Evolutionary conservation across 371 early-diverging fungal genomes (phyloP).

Genomic region (Blyttiomyces sp.): DNA sequence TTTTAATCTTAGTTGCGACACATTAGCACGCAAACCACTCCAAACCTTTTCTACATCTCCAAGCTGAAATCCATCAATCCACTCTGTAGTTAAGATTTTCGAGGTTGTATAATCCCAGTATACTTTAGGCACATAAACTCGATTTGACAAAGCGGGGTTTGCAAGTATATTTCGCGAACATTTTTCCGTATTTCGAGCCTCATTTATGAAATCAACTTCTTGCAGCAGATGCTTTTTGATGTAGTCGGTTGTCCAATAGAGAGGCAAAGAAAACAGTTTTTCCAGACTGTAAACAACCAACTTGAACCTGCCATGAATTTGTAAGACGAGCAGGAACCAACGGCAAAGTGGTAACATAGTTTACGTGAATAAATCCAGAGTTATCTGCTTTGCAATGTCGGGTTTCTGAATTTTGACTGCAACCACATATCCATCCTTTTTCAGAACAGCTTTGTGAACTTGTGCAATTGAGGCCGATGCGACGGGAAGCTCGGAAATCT

Average conservation of each 20-base stretch:
- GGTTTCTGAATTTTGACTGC: conserved; percentile 95
- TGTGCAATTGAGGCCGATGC: conserved; percentile 40
- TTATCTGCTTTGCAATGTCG: conserved; percentile 74
- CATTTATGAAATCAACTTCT: conserved; percentile 69
- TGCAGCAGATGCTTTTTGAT: conserved; percentile 45
- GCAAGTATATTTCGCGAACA: conserved; percentile 35
- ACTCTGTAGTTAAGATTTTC: conserved; percentile 82
- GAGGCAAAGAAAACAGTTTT: conserved; percentile 75
- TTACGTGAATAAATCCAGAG: conserved; percentile 72
- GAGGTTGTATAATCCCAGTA: conserved; percentile 69
- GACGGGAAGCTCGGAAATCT: conserved; percentile 27
- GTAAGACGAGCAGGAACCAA: neutral
- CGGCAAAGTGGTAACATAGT: neutral
- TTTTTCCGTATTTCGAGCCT: conserved; percentile 75
- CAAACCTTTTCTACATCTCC: conserved; percentile 18
- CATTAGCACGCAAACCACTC: too few species aligned
- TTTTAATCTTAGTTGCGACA: too few species aligned
- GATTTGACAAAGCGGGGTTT: neutral
- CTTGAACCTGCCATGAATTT: neutral
- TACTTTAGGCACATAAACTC: conserved; percentile 76
- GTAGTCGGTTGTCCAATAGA: conserved; percentile 78
- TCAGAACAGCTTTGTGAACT: conserved; percentile 26
- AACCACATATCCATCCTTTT: conserved; percentile 55
- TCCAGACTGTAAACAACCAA: conserved; percentile 40
- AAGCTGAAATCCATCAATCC: conserved; percentile 52